Evolutionary conservation across 208 protist genomes (phyloP).

Genomic region (Wallacemonas collosoma): DNA sequence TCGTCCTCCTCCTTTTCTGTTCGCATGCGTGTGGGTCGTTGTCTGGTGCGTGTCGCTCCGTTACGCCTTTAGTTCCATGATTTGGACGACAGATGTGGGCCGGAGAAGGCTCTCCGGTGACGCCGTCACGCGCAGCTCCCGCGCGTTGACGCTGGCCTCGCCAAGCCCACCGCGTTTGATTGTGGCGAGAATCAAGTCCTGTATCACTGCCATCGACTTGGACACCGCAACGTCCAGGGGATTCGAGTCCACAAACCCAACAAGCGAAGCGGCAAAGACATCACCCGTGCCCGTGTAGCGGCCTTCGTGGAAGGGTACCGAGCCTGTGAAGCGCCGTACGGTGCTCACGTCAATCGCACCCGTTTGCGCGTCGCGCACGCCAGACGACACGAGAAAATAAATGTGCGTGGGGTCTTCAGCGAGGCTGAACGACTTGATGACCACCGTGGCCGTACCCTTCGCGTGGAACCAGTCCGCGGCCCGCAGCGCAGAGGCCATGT

Average conservation of each 20-base stretch:
- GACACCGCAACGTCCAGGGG: constrained; percentile 61
- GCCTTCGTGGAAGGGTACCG: constrained; percentile 70
- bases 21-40: no score
- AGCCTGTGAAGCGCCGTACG: constrained; percentile 56
- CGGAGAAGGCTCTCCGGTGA: constrained; percentile 50
- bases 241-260: constrained; percentile 62
- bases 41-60: not conserved
- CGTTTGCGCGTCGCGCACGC: constrained; percentile 5
- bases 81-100: constrained; percentile 41
- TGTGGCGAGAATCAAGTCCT: constrained; percentile 80
- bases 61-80: constrained; percentile 36
- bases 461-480: constrained; percentile 86
- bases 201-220: constrained; percentile 85
- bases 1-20: not conserved
- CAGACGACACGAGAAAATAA: constrained; percentile 62
- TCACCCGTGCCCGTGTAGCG: constrained; percentile 90
- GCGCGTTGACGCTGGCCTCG: constrained; percentile 47
- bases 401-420: constrained; percentile 44
- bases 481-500: constrained; percentile 50
- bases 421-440: constrained; percentile 85
- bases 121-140: constrained; percentile 77
- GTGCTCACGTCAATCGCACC: not conserved
- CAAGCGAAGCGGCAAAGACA: constrained; percentile 73
- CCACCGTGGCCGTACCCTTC: constrained; percentile 61
- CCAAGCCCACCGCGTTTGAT: constrained; percentile 48